Evolutionary conservation across 495 filamentous ascomycete species (phyloP).

Genomic region (Neurospora sp.): DNA sequence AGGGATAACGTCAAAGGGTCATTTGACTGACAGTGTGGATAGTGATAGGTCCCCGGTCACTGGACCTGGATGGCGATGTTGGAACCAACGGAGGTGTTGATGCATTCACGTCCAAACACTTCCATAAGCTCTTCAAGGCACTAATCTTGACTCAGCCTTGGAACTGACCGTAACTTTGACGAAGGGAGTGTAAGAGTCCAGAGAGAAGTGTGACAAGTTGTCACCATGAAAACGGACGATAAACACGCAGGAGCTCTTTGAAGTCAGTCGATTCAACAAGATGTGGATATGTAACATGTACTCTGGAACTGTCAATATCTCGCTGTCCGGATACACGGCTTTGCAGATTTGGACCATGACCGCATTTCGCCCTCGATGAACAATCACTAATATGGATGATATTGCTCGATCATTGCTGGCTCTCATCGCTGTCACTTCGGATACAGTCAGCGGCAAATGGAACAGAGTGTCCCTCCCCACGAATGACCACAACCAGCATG

Average conservation of each 20-base stretch:
- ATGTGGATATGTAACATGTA: not conserved
- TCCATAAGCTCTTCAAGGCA: not conserved
- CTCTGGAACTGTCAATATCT: not conserved
- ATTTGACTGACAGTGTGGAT: not conserved
- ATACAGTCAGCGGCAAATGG: not conserved
- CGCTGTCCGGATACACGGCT: not conserved
- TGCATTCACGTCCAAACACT: not conserved
- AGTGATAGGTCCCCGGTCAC: not conserved
- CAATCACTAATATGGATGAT: not conserved
- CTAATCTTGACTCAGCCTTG: not conserved
- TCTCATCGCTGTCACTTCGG: not conserved
- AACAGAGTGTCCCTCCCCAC: not conserved
- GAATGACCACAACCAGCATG: not conserved
- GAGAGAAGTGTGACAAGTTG: not conserved
- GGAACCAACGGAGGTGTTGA: not conserved
- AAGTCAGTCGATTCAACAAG: not conserved
- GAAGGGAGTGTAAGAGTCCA: not conserved
- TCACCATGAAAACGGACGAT: not conserved
- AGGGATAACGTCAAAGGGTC: not conserved
- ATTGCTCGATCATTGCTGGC: not conserved
- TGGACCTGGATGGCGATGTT: not conserved
- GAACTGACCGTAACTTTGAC: not conserved
- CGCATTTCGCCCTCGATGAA: not conserved
- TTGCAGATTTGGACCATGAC: not conserved
- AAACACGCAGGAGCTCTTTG: not conserved